A percentile compares a stretch with the other conserved stretches of the same genome.
Conservation (phyloP, 2,329 filamentous ascomycete species). For the Hypomyces perniciosus region DNA sequence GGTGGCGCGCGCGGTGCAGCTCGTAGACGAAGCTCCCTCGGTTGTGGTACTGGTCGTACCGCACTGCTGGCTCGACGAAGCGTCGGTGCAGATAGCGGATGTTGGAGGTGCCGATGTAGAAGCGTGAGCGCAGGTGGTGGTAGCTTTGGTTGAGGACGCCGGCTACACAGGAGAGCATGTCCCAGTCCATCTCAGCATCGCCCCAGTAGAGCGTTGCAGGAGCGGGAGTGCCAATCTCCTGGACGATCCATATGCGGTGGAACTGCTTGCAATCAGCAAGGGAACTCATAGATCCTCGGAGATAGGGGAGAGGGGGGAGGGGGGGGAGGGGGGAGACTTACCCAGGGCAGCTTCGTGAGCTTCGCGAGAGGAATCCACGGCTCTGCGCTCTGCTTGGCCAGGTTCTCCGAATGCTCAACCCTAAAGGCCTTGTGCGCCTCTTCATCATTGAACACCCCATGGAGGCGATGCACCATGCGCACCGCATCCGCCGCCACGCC, state of each 20-base stretch:
- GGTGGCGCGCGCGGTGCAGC: constrained; percentile 29
- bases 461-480: constrained; percentile 22
- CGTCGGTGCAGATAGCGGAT: constrained; percentile 27
- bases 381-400: constrained; percentile 21
- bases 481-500: constrained; percentile 24
- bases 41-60: constrained; percentile 23
- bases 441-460: constrained; percentile 26
- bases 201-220: constrained; percentile 32
- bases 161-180: constrained; percentile 25
- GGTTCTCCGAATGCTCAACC: constrained; percentile 24
- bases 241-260: constrained; percentile 31
- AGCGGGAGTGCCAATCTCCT: constrained; percentile 30
- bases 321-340: constrained; percentile 15
- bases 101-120: constrained; percentile 26
- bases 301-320: background rate
- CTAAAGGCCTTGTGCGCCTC: constrained; percentile 23
- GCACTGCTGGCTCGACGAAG: constrained; percentile 27
- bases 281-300: background rate
- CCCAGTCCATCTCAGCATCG: constrained; percentile 27
- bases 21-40: constrained; percentile 31
- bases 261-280: constrained; percentile 20
- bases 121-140: constrained; percentile 25
- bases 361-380: constrained; percentile 29
- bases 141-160: constrained; percentile 28
- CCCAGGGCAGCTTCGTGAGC: constrained; percentile 28